Conservation (phyloP, 2,329 filamentous ascomycete species). For the Verticillium tricorpus region DNA sequence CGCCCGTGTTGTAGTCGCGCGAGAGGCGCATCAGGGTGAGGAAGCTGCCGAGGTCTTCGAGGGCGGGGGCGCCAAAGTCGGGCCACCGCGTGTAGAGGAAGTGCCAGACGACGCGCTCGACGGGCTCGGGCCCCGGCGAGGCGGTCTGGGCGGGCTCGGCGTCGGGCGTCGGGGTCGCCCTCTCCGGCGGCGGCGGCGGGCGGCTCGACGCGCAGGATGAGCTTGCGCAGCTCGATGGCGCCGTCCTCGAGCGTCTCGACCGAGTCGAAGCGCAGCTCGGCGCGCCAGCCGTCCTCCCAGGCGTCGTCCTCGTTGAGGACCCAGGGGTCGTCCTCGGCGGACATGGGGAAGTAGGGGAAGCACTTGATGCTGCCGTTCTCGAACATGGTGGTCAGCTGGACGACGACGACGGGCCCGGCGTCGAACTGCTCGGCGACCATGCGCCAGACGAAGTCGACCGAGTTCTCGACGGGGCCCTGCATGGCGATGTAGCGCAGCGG, state of each 20-base stretch:
- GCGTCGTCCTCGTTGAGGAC: constrained; percentile 59
- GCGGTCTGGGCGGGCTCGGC: constrained; percentile 23
- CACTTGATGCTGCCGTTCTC: constrained; percentile 80
- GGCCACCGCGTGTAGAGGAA: constrained; percentile 85
- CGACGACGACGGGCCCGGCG: constrained; percentile 68
- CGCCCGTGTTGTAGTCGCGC: constrained; percentile 46
- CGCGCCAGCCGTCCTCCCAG: constrained; percentile 63
- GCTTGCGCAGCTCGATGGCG: constrained; percentile 68
- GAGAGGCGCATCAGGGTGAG: constrained; percentile 67
- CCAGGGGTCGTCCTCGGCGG: constrained; percentile 46
- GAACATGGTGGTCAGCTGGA: constrained; percentile 90
- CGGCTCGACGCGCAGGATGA: constrained; percentile 50
- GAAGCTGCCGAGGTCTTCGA: constrained; percentile 63
- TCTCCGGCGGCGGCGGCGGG: neutral
- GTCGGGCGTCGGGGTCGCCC: constrained; percentile 22
- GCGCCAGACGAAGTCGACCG: constrained; percentile 83
- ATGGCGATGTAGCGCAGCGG: constrained; percentile 78
- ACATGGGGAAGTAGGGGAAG: constrained; percentile 76
- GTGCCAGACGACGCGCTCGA: constrained; percentile 62
- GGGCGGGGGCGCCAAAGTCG: constrained; percentile 77
- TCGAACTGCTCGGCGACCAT: constrained; percentile 81
- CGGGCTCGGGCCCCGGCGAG: constrained; percentile 30
- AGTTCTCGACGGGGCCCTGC: constrained; percentile 78
- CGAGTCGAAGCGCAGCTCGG: constrained; percentile 63
- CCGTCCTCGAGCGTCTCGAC: constrained; percentile 50